These are phyloP conservation scores for Magnaporthales sp. DNA, from an alignment of 2,329 filamentous ascomycete genomes.

Conservation along the genomic window DNA sequence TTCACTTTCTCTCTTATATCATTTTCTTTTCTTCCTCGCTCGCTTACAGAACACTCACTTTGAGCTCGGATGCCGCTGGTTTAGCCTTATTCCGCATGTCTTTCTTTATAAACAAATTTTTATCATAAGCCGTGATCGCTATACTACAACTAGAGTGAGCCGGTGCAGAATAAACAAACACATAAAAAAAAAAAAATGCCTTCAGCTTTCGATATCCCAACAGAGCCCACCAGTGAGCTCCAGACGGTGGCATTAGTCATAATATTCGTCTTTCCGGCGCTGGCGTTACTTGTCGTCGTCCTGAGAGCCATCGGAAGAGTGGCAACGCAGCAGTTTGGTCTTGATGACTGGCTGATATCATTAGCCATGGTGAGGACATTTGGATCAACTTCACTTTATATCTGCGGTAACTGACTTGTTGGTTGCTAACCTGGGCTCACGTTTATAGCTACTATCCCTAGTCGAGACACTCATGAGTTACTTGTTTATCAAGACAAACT, in stretches of 20 bases:
- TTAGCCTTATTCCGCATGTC: background rate
- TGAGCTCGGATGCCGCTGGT: background rate
- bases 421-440: background rate
- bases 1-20: background rate
- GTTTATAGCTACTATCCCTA: conserved; percentile 16
- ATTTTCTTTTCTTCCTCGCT: background rate
- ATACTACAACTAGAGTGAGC: background rate
- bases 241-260: conserved; percentile 20
- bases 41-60: background rate
- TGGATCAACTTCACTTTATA: background rate
- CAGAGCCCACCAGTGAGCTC: conserved; percentile 12
- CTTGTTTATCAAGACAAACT: conserved; percentile 23
- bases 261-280: conserved; percentile 20
- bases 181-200: too few species aligned
- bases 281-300: conserved; percentile 17
- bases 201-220: conserved; percentile 3
- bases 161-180: too few species aligned
- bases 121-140: background rate
- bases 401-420: background rate
- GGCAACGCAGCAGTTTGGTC: conserved; percentile 15
- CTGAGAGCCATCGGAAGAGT: conserved; percentile 17
- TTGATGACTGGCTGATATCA: conserved; percentile 22
- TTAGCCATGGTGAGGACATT: conserved; percentile 15
- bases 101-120: background rate
- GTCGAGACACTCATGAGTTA: conserved; percentile 19